Evolutionary conservation across 345 rosid species (phyloP), one percentile per base, ranked within the genome.

Genomic region (Pelargonium nanum): DNA sequence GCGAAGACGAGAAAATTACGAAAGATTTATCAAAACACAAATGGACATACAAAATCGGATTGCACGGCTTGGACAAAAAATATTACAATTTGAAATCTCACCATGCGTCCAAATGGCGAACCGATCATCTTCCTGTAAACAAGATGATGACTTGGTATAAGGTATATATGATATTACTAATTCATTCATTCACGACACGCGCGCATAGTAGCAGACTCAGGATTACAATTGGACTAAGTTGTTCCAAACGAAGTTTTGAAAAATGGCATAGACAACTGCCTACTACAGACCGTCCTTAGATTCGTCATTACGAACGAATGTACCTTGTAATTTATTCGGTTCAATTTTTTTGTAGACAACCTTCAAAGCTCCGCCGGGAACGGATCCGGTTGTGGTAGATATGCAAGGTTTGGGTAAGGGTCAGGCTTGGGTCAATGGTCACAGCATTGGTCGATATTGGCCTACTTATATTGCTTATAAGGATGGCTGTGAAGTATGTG

Each of bases 31-130:
- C 92, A 5, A 10, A 60, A 12, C 77, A 65, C 45, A 69, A 63
- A 48, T 88, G 96, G 96, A 63, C 54, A 0, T 88, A 83, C 62
- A 85, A 68, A 65, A 67, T 69, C 1, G 88, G 92, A 1, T 61
- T 88, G 63, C 57, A 26, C 1, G 92, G 92, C 1, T 59, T 73
- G 26, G 51, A 48, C 6, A n/a, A 56, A 10, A 57, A 59, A 22
- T 55, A 72, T 13, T 22, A 55, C 26, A 25, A 71, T 55, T 63
- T 45, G 6, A 22, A 59, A 1, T 23, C 72, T 10, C 57, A 8
- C 48, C 15, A 16, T 16, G 10, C 52, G 10, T 56, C 44, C 15
- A 24, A n/a, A 12, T 80, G 77, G 77, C 17, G 30, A 8, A 15
- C 57, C 24, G 2, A 30, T 1, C n/a, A 57, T 8, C 72, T 68